These are phyloP conservation scores for Xylariaceae sp. DNA, from an alignment of 2,329 filamentous ascomycete species.

Conservation along the genomic window DNA sequence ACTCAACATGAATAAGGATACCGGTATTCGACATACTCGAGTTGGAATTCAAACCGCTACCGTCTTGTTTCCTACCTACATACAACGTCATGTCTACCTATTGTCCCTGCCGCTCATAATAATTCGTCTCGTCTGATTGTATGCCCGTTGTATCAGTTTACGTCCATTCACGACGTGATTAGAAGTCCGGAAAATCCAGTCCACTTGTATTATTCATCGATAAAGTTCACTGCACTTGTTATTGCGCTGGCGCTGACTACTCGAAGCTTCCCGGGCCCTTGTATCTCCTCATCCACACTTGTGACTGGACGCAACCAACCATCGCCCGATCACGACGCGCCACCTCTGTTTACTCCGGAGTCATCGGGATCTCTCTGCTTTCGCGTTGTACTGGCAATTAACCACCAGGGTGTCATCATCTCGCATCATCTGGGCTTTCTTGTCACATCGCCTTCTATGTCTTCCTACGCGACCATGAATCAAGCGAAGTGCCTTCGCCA, in stretches of 20 bases:
- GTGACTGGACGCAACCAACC: conserved; percentile 21
- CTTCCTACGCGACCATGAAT: conserved; percentile 34
- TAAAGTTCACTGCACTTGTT: conserved; percentile 13
- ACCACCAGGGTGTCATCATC: conserved; percentile 20
- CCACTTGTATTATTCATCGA: conserved; percentile 3
- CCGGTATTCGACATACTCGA: background rate
- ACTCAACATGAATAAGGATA: background rate
- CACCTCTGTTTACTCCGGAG: conserved; percentile 23
- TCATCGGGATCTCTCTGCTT: conserved; percentile 31
- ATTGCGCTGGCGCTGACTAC: conserved; percentile 21
- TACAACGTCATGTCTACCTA: background rate
- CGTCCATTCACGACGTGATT: background rate
- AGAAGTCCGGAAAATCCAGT: conserved; percentile 2
- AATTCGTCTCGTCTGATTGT: conserved; percentile 1
- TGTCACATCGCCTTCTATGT: conserved; percentile 33
- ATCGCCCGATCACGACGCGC: conserved; percentile 17
- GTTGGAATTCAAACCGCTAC: background rate
- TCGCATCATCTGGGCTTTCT: conserved; percentile 10
- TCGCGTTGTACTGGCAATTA: conserved; percentile 29
- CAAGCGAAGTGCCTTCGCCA: conserved; percentile 32
- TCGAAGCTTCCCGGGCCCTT: conserved; percentile 16
- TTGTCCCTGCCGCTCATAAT: background rate
- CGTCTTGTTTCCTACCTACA: background rate
- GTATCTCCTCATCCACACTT: conserved; percentile 20
- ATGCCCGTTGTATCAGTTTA: background rate